Evolutionary conservation across 345 rosid species (phyloP), one percentile per base, ranked within the genome.

Genomic region (Rubroshorea leprosula): DNA sequence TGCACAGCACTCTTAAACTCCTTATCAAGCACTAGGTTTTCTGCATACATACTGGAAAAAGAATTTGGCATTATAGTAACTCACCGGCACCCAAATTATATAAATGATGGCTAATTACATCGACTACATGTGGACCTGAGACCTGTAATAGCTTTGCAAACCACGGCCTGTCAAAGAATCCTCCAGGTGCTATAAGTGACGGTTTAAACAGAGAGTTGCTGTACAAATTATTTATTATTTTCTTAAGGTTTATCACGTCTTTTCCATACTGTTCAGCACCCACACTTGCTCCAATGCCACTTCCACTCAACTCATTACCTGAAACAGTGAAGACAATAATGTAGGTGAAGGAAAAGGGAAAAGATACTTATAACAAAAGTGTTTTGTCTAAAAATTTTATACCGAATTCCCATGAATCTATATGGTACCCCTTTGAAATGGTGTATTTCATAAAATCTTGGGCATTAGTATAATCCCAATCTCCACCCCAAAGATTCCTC

Each of bases 321-420:
- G 29, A 56, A 66, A 62, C 21, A 15, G 27, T 8, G 35, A 53
- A 56, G 57, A 44, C 48, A 61, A n/a, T 58, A 58, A 47, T 39
- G 62, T 35, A 44, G 52, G 52, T 46, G 9, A 58, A 56, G 39
- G 17, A 23, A 55, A 58, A 44, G 20, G 21, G 51, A 41, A 31
- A 23, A 22, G 10, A 6, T 1, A 39, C 23, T 20, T 17, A 56
- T 68, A 64, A 53, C 35, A 26, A 61, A 38, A 41, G 57, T 55
- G 55, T 19, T 31, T 54, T 9, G 38, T 14, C 26, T n/a, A n/a
- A n/a, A n/a, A n/a, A 52, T 49, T 41, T 54, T 1, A n/a, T 80
- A 93, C 99, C 99, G 18, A 82, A 90, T 79, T 93, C 99, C 99
- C 99, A 93, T 35, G 97, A 87, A 66, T 93, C 95, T 61, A 93